Evolutionary conservation across 192 early-diverging fungal genomes (phyloP).

Genomic region (Backusella luteola): DNA sequence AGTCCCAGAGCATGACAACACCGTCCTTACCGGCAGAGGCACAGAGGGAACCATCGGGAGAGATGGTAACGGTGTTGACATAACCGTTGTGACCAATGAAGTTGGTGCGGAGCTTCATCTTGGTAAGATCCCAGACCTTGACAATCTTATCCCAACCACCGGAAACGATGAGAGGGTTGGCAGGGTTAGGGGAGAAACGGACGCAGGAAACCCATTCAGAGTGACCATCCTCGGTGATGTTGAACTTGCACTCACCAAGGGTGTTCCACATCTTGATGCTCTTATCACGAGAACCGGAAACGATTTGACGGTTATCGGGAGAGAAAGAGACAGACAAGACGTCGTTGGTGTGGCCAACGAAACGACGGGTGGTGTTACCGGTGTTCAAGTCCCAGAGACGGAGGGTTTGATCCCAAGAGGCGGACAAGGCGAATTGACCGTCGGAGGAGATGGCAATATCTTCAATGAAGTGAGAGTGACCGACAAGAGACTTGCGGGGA

Average conservation of each 20-base stretch:
- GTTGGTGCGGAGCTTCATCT: conserved; percentile 99
- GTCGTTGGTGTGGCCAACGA: conserved; percentile 96
- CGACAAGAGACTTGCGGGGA: conserved; percentile 84
- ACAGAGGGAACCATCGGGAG: conserved; percentile 99
- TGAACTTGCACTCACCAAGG: conserved; percentile 99
- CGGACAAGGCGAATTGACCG: conserved; percentile 97
- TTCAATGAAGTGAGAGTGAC: conserved; percentile 99
- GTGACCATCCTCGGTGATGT: conserved; percentile 95
- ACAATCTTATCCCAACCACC: conserved; percentile 99
- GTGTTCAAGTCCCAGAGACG: conserved; percentile 98
- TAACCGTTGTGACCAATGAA: conserved; percentile 98
- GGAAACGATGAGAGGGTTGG: conserved; percentile 96
- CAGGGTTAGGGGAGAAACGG: conserved; percentile 98
- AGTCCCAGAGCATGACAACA: conserved; percentile 98
- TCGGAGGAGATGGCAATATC: conserved; percentile 98
- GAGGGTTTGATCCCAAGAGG: conserved; percentile 99
- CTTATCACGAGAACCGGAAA: conserved; percentile 97
- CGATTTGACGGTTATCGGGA: conserved; percentile 99
- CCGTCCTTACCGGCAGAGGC: conserved; percentile 99
- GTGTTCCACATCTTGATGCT: conserved; percentile 99
- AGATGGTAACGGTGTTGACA: conserved; percentile 98
- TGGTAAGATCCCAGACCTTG: conserved; percentile 99
- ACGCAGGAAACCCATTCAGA: conserved; percentile 99
- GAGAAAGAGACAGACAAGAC: conserved; percentile 99
- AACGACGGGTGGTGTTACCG: conserved; percentile 92